A percentile compares a stretch with the other conserved stretches of the same genome.
These are phyloP conservation scores for Metschnikowia reukaufii DNA, from an alignment of 805 yeast genomes.

Conservation along the genomic window DNA sequence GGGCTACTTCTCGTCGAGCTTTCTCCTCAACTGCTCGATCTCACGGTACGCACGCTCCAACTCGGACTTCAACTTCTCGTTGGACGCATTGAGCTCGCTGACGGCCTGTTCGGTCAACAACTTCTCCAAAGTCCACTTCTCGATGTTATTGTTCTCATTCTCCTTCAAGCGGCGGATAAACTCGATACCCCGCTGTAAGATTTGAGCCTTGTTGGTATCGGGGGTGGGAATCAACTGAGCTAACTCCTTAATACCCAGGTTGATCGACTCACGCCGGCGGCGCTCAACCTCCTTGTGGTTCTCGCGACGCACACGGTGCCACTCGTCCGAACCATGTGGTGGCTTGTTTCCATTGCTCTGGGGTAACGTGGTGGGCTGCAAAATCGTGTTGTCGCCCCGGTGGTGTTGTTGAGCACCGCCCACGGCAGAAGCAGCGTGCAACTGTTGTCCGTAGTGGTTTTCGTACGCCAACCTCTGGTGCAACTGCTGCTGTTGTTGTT, in stretches of 20 bases:
- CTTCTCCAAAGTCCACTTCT: slow-evolving; percentile 94
- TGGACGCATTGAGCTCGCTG: slow-evolving; percentile 77
- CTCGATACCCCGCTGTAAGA: slow-evolving; percentile 84
- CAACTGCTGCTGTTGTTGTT: slow-evolving; percentile 22
- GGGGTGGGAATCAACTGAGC: slow-evolving; percentile 76
- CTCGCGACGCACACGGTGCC: slow-evolving; percentile 80
- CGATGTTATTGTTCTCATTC: slow-evolving; percentile 83
- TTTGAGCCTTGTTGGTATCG: slow-evolving; percentile 89
- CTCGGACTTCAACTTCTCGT: slow-evolving; percentile 85
- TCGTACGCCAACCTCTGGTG: slow-evolving; percentile 22
- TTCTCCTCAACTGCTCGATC: slow-evolving; percentile 74
- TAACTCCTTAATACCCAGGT: slow-evolving; percentile 79
- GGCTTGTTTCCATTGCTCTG: slow-evolving; percentile 45
- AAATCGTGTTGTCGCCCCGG: slow-evolving; percentile 20
- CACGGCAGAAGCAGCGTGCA: slow-evolving; percentile 18
- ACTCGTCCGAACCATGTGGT: slow-evolving; percentile 73
- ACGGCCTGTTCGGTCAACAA: slow-evolving; percentile 89
- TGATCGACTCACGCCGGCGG: slow-evolving; percentile 85
- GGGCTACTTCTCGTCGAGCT: slow-evolving; percentile 23
- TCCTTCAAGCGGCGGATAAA: slow-evolving; percentile 87
- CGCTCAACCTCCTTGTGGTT: slow-evolving; percentile 96
- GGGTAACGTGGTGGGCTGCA: slow-evolving; percentile 39
- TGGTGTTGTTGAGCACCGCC: slow-evolving; percentile 15
- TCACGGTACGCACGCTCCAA: slow-evolving; percentile 91
- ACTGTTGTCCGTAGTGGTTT: slow-evolving; percentile 20